Conservation (phyloP, 2,329 filamentous ascomycete species). For the Colletotrichum chlorophyti region DNA sequence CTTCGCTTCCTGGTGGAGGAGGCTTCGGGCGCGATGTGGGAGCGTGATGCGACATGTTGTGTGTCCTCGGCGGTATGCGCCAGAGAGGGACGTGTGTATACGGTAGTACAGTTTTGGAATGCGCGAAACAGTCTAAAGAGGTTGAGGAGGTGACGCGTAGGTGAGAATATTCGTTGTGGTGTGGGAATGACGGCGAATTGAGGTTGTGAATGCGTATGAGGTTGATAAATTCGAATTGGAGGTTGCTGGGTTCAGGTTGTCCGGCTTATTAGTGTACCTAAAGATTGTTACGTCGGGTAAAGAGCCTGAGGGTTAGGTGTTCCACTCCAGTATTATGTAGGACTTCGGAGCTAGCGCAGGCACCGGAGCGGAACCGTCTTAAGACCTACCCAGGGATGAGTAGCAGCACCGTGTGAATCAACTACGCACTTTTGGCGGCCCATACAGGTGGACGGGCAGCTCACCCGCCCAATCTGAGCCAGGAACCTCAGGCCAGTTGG, state of each 20-base stretch:
- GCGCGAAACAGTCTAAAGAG: no score
- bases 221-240: background rate
- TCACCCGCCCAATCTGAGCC: background rate
- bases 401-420: no score
- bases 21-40: conserved; percentile 72
- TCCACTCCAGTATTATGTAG: background rate
- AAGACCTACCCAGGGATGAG: background rate
- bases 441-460: no score
- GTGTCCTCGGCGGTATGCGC: background rate
- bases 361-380: background rate
- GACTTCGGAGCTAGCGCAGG: conserved; percentile 16
- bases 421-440: no score
- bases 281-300: background rate
- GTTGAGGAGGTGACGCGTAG: background rate
- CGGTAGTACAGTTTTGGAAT: no score
- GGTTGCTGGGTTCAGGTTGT: no score
- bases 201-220: background rate
- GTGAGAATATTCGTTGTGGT: background rate
- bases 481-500: conserved; percentile 17
- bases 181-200: background rate
- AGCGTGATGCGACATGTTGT: conserved; percentile 26
- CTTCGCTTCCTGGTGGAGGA: conserved; percentile 79
- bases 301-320: background rate
- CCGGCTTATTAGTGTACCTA: background rate
- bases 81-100: background rate